phyloP scores from a whole-genome alignment of 805 yeast species.

The Pichia thaimueangensis region DNA sequence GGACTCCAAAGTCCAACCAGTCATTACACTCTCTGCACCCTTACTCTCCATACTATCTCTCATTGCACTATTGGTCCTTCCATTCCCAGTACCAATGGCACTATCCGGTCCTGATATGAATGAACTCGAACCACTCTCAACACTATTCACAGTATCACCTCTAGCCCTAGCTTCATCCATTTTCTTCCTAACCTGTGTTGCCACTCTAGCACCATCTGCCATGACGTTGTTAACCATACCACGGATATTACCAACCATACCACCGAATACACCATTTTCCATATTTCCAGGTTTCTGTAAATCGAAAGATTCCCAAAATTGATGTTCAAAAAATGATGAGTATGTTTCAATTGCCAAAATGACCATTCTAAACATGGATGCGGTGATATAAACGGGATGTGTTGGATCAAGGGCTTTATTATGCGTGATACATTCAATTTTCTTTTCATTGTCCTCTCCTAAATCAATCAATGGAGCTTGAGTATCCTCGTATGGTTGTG shows the following conservation, averaged over 20 bases:
- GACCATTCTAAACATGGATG: constrained; percentile 93
- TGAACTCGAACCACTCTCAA: constrained; percentile 9
- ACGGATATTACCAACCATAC: constrained; percentile 52
- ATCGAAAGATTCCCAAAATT: constrained; percentile 63
- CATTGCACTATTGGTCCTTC: not conserved
- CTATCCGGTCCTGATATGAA: not conserved
- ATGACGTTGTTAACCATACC: constrained; percentile 87
- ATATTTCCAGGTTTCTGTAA: constrained; percentile 35
- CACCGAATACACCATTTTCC: constrained; percentile 35
- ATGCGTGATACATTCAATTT: constrained; percentile 35
- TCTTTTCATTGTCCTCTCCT: constrained; percentile 27
- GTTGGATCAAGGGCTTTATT: constrained; percentile 81
- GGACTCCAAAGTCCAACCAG: constrained; percentile 11
- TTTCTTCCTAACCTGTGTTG: constrained; percentile 79
- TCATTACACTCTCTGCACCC: constrained; percentile 14
- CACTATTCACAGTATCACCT: constrained; percentile 8
- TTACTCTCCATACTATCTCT: constrained; percentile 11
- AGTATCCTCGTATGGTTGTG: constrained; percentile 57
- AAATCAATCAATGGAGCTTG: constrained; percentile 37
- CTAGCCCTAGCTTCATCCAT: constrained; percentile 61
- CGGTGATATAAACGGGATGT: constrained; percentile 64
- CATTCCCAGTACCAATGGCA: not conserved
- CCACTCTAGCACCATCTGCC: constrained; percentile 90
- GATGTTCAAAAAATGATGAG: constrained; percentile 71
- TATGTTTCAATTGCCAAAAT: constrained; percentile 89